These are phyloP conservation scores for Sugiyamaella smithiae DNA, from an alignment of 805 yeast genomes.

Conservation along the genomic window DNA sequence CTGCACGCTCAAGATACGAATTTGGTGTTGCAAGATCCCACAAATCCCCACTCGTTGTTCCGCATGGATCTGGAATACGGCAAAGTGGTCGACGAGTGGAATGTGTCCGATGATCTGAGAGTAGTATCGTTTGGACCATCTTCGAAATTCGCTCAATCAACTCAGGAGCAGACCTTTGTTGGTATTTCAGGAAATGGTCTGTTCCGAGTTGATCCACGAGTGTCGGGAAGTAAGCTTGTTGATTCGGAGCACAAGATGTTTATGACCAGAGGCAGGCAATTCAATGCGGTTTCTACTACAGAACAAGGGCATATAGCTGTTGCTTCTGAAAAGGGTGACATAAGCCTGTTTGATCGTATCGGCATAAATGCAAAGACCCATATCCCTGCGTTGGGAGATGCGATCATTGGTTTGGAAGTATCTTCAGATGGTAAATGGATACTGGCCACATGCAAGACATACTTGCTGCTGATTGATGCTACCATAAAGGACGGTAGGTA, in stretches of 20 bases:
- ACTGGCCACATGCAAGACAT: constrained; percentile 73
- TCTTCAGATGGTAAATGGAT: constrained; percentile 81
- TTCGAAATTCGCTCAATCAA: constrained; percentile 69
- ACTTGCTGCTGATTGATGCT: constrained; percentile 67
- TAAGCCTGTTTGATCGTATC: constrained; percentile 66
- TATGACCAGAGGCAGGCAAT: constrained; percentile 48
- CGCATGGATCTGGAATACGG: constrained; percentile 81
- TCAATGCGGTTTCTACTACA: constrained; percentile 66
- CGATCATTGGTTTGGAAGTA: constrained; percentile 61
- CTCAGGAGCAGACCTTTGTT: constrained; percentile 68
- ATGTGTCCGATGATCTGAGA: constrained; percentile 44
- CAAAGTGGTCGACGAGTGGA: constrained; percentile 84
- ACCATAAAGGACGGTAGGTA: constrained; percentile 60
- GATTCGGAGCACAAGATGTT: constrained; percentile 53
- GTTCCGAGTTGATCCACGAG: constrained; percentile 79
- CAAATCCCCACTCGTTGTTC: constrained; percentile 47
- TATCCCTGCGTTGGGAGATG: constrained; percentile 81
- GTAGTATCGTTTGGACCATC: constrained; percentile 64
- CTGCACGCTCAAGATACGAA: constrained; percentile 70
- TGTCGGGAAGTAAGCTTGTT: constrained; percentile 57
- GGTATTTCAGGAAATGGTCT: constrained; percentile 66
- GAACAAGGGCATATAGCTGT: constrained; percentile 72
- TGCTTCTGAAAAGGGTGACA: constrained; percentile 71
- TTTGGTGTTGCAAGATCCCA: constrained; percentile 60
- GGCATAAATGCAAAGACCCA: constrained; percentile 76